A percentile compares a stretch with the other conserved stretches of the same genome.
Conservation (phyloP, 192 early-diverging fungal species). For the Coemansia sp. region DNA sequence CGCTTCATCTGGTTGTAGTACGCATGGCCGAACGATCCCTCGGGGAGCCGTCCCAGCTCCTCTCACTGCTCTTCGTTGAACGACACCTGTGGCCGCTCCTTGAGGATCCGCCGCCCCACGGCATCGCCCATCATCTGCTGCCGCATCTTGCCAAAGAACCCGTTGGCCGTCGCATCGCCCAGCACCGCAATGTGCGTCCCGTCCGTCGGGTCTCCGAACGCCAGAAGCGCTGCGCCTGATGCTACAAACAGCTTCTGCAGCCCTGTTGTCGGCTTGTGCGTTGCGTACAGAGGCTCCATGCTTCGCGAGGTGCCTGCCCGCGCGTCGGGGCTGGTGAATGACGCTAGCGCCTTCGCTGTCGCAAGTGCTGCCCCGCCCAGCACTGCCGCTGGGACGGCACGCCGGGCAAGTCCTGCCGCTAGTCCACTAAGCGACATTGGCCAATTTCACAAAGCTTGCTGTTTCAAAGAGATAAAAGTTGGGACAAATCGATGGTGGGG, state of each 20-base stretch:
- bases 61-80: constrained; percentile 69
- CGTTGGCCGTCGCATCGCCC: constrained; percentile 85
- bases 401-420: constrained; percentile 22
- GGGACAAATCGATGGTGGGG: too few species aligned
- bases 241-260: constrained; percentile 67
- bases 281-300: constrained; percentile 57
- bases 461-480: too few species aligned
- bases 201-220: constrained; percentile 73
- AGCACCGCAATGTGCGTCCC: constrained; percentile 56
- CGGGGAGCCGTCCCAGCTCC: constrained; percentile 58
- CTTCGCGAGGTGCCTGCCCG: constrained; percentile 24
- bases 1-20: constrained; percentile 80
- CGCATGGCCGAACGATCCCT: constrained; percentile 80
- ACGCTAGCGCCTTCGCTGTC: constrained; percentile 31
- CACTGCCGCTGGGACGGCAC: constrained; percentile 24
- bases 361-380: constrained; percentile 29
- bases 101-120: constrained; percentile 79
- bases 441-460: neutral
- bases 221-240: constrained; percentile 73
- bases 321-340: constrained; percentile 54
- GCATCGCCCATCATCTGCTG: constrained; percentile 74
- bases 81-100: constrained; percentile 76
- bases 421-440: constrained; percentile 32
- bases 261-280: constrained; percentile 65
- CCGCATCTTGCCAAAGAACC: constrained; percentile 67